These are phyloP conservation scores for Paratinospora sagittata DNA, from an alignment of 164 flowering plant genomes.

Conservation along the genomic window DNA sequence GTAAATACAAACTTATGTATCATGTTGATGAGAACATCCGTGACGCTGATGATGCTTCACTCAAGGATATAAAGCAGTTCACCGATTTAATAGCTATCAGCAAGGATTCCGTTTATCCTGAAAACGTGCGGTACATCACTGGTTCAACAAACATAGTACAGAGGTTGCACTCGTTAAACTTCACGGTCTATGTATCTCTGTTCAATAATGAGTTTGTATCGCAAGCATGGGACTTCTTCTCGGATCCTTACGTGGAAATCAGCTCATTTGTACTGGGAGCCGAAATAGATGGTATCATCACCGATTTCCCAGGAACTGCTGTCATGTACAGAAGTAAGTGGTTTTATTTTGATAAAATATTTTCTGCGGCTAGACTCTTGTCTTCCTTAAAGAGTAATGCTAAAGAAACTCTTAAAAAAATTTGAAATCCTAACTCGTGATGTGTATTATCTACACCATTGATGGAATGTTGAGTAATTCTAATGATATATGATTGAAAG, in stretches of 20 bases:
- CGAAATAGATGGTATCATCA: conserved; percentile 62
- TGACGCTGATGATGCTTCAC: conserved; percentile 38
- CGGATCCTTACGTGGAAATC: conserved; percentile 73
- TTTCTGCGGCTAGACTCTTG: not conserved
- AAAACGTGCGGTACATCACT: conserved; percentile 23
- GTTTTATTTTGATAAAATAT: not conserved
- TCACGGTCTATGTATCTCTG: conserved; percentile 49
- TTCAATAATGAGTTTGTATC: conserved; percentile 77
- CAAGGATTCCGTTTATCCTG: conserved; percentile 53
- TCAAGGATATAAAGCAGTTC: conserved; percentile 60
- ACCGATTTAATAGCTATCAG: conserved; percentile 55
- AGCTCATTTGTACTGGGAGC: conserved; percentile 40
- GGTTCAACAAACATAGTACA: conserved; percentile 39
- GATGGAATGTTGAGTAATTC: no score
- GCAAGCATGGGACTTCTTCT: conserved; percentile 85
- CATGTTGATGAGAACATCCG: conserved; percentile 46
- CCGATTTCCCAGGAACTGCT: conserved; percentile 85
- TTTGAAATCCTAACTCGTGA: no score
- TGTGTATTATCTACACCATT: no score
- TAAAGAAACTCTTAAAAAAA: no score
- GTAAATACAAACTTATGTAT: conserved; percentile 57
- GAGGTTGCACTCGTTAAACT: conserved; percentile 44
- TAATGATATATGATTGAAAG: no score
- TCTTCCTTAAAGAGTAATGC: not conserved
- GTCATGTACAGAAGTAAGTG: conserved; percentile 69